A percentile compares a stretch with the other conserved stretches of the same genome.
Evolutionary conservation across 148 eudicot genomes (phyloP).

Genomic region (Polygonum maritimum): DNA sequence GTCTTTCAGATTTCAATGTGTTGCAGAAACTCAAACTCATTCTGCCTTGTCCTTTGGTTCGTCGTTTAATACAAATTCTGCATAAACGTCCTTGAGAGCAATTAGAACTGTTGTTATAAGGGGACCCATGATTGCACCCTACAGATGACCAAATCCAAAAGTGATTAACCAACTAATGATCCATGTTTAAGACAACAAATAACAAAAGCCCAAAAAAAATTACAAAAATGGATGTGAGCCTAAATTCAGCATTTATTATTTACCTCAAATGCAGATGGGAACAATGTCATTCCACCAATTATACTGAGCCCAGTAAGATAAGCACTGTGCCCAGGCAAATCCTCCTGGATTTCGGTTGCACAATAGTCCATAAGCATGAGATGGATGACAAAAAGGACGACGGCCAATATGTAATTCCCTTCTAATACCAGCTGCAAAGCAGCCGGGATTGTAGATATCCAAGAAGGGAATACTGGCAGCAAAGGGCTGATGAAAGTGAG

Average conservation of each 20-base stretch:
- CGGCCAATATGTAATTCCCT: conserved; percentile 54
- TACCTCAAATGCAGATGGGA: conserved; percentile 74
- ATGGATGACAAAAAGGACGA: conserved; percentile 52
- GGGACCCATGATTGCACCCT: conserved; percentile 98
- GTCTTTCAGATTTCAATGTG: neutral
- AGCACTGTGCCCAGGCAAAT: conserved; percentile 68
- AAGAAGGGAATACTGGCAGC: conserved; percentile 69
- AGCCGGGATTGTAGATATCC: conserved; percentile 74
- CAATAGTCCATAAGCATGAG: conserved; percentile 70
- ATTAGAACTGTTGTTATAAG: conserved; percentile 80
- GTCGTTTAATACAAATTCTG: conserved; percentile 71
- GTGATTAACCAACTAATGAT: neutral
- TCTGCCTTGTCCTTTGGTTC: conserved; percentile 38
- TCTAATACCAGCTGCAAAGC: conserved; percentile 66
- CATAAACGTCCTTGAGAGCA: conserved; percentile 75
- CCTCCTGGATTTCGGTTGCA: conserved; percentile 60
- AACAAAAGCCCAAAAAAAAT: neutral
- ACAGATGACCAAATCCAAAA: neutral
- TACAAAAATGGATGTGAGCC: neutral
- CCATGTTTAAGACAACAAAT: neutral
- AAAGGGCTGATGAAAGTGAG: conserved; percentile 71
- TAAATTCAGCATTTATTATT: neutral
- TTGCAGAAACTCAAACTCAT: neutral
- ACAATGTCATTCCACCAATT: conserved; percentile 91
- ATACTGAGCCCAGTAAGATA: conserved; percentile 94